Percentiles rank a stretch among this genome's conserved stretches.
Conservation (phyloP, 1,284 basidiomycete species). For the Rugosomyces carneus region DNA sequence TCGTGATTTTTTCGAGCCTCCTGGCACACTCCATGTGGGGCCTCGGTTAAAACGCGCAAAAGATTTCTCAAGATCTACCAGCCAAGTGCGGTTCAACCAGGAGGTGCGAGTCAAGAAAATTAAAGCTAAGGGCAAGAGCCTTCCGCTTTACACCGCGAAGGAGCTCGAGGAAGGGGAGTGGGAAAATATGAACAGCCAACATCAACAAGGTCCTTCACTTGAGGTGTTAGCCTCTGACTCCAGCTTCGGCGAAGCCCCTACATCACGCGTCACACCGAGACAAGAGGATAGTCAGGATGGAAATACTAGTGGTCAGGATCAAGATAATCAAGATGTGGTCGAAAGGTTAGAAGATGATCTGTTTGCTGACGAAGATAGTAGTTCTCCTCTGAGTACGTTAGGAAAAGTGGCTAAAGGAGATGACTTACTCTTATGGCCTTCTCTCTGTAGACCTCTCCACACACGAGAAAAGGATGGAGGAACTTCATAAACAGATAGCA, state of each 20-base stretch:
- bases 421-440: slow-evolving; percentile 11
- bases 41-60: slow-evolving; percentile 16
- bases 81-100: slow-evolving; percentile 73
- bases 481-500: slow-evolving; percentile 62
- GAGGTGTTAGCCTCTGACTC: neutral
- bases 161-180: slow-evolving; percentile 23
- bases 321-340: slow-evolving; percentile 39
- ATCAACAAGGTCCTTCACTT: slow-evolving; percentile 1
- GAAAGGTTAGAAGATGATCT: slow-evolving; percentile 61
- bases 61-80: slow-evolving; percentile 18
- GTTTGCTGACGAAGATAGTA: slow-evolving; percentile 59
- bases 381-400: slow-evolving; percentile 32
- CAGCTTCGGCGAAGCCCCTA: neutral
- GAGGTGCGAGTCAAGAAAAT: slow-evolving; percentile 78
- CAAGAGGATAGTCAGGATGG: slow-evolving; percentile 1
- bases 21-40: slow-evolving; percentile 22
- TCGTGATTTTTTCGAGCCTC: slow-evolving; percentile 69
- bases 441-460: slow-evolving; percentile 52
- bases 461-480: slow-evolving; percentile 57
- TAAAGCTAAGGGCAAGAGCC: slow-evolving; percentile 57
- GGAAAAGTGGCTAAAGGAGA: neutral
- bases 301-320: slow-evolving; percentile 17
- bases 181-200: slow-evolving; percentile 5
- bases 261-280: neutral
- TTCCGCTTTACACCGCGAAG: slow-evolving; percentile 39